Percentiles rank a stretch among this genome's conserved stretches.
Evolutionary conservation across 106 monocot genomes (phyloP).

Genomic region (Phalaenopsis aphrodite): DNA sequence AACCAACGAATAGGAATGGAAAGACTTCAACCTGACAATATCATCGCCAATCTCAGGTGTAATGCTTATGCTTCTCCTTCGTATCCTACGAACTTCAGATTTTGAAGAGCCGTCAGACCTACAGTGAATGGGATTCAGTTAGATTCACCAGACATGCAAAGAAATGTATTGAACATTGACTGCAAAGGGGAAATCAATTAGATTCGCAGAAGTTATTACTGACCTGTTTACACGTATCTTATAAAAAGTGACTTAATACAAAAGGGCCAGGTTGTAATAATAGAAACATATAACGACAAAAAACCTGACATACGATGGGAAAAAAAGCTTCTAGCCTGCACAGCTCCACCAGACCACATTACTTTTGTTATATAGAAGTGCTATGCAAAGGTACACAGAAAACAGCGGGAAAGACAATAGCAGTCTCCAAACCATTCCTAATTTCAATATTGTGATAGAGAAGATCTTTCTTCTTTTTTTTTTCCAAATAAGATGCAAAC

Average conservation of each 20-base stretch:
- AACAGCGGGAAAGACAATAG: background rate
- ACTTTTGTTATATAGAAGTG: background rate
- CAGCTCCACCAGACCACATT: background rate
- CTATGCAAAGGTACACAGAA: background rate
- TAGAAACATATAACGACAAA: background rate
- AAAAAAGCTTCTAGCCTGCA: background rate
- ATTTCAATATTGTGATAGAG: background rate
- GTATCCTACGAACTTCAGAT: slow-evolving; percentile 51
- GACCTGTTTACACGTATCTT: background rate
- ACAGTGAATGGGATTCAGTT: slow-evolving; percentile 18
- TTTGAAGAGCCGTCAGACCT: slow-evolving; percentile 88
- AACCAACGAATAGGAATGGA: background rate
- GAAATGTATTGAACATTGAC: background rate
- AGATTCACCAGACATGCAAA: background rate
- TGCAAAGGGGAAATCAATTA: background rate
- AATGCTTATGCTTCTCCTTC: slow-evolving; percentile 87
- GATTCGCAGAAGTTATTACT: background rate
- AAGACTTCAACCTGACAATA: slow-evolving; percentile 65
- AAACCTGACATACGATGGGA: background rate
- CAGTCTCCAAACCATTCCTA: background rate
- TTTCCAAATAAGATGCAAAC: background rate
- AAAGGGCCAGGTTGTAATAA: background rate
- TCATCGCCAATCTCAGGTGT: slow-evolving; percentile 98
- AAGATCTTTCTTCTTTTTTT: background rate
- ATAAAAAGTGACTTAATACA: background rate